These are phyloP conservation scores for Lactarius evosmus DNA, from an alignment of 768 basidiomycete species.

Conservation along the genomic window DNA sequence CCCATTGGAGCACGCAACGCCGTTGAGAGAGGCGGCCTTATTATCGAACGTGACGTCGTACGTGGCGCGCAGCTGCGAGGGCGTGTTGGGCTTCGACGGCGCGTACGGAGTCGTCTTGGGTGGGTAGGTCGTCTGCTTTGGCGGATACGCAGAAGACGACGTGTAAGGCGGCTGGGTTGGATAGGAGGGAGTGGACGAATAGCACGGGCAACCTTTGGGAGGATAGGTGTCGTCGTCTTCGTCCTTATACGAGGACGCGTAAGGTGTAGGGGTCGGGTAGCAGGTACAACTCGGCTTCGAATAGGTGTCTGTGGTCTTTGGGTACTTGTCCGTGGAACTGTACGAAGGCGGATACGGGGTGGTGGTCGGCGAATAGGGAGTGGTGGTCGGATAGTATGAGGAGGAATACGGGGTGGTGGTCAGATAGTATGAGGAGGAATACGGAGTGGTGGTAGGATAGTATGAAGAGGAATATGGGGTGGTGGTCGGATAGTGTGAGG, in stretches of 20 bases:
- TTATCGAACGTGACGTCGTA: constrained; percentile 55
- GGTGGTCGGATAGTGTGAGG: neutral
- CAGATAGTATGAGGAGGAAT: neutral
- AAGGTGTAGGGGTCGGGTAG: neutral
- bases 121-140: neutral
- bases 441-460: neutral
- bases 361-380: neutral
- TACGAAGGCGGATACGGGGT: neutral
- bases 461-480: neutral
- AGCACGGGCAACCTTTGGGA: neutral
- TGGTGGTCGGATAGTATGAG: neutral
- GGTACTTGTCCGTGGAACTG: neutral
- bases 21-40: constrained; percentile 37
- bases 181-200: neutral
- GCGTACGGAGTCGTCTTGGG: neutral
- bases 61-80: constrained; percentile 20
- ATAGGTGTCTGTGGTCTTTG: neutral
- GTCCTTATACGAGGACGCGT: neutral
- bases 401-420: neutral
- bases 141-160: neutral
- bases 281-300: neutral
- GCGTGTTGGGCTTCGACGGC: neutral
- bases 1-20: constrained; percentile 52
- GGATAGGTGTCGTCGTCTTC: neutral
- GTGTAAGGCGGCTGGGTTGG: neutral